These are phyloP conservation scores for Geum urbanum DNA, from an alignment of 306 rosid species.

Conservation along the genomic window DNA sequence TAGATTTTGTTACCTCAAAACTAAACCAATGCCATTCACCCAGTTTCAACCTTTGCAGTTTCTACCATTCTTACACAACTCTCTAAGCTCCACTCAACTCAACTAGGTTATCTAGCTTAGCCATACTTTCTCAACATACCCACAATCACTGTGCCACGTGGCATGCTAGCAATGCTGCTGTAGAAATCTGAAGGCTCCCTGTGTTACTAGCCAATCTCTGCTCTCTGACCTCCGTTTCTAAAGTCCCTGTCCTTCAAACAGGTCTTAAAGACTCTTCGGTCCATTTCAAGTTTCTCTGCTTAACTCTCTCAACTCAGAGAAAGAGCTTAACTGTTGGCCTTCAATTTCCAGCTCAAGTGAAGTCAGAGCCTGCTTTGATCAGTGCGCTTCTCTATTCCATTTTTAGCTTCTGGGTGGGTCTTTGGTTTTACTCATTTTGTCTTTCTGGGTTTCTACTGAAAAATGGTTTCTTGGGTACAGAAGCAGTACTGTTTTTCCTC, in stretches of 20 bases:
- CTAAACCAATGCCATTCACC: background rate
- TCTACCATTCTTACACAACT: background rate
- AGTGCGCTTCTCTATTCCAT: conserved; percentile 15
- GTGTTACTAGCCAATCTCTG: conserved; percentile 15
- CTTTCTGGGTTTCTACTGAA: background rate
- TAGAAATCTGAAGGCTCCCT: background rate
- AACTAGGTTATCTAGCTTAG: background rate
- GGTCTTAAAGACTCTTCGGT: conserved; percentile 7
- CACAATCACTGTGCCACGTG: conserved; percentile 37
- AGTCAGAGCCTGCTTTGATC: conserved; percentile 6
- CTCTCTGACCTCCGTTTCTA: conserved; percentile 15
- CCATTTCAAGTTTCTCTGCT: background rate
- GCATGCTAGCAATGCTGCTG: conserved; percentile 1
- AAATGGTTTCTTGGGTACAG: background rate
- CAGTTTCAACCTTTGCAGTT: background rate
- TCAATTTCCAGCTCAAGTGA: conserved; percentile 13
- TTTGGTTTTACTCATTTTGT: background rate
- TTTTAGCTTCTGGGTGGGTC: conserved; percentile 7
- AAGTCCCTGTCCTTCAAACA: conserved; percentile 10
- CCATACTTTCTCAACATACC: conserved; percentile 1
- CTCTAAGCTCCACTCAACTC: background rate
- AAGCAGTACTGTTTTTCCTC: background rate
- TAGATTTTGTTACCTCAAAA: conserved; percentile 24
- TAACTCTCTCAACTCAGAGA: background rate
- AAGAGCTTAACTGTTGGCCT: conserved; percentile 18